Evolutionary conservation across 116 monocot species (phyloP), one percentile per base, ranked within the genome.

Genomic region (Phalaenopsis hybrid): DNA sequence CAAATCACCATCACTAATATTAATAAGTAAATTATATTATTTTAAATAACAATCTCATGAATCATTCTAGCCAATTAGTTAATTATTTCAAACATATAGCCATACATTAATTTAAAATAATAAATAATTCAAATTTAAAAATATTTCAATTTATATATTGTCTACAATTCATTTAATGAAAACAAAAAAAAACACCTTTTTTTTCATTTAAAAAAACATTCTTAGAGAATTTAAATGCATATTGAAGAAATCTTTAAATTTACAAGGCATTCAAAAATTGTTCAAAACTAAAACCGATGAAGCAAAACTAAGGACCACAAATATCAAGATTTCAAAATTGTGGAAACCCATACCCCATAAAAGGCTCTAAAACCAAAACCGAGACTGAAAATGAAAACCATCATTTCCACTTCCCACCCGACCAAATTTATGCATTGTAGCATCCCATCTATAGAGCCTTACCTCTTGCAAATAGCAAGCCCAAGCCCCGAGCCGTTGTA

Each of bases 391-490:
- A 55, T 55, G 55, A 55, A 55, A 55, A 55, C 55, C 13, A 15
- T 55, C 15, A 13, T 55, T 55, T 55, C 13, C 55, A 55, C 4
- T 16, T 13, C 3, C 51, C 13, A 51, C 51, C 51, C 63, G 23
- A 63, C 18, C 63, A 63, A 63, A 63, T 23, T 23, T n/a, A 70
- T 31, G 70, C 70, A 70, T 70, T 2, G 16, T 9, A 65, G 23
- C 37, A 72, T 33, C 5, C 33, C 25, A 45, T n/a, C 44, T 46
- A 45, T 11, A 33, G 2, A 77, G 37, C 50, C 59, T 77, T 92
- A 94, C 97, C 97, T 97, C 81, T 89, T 97, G 81, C 92, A 94
- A 61, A 97, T 94, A 33, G 97, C 97, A 77, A 97, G 90, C 61
- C 96, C 96, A 17, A 97, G 94, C 48, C 96, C 96, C 13, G 82